A percentile compares a stretch with the other conserved stretches of the same genome.
Evolutionary conservation across 441 rosid genomes (phyloP).

Genomic region (Erysimum pusillum): DNA sequence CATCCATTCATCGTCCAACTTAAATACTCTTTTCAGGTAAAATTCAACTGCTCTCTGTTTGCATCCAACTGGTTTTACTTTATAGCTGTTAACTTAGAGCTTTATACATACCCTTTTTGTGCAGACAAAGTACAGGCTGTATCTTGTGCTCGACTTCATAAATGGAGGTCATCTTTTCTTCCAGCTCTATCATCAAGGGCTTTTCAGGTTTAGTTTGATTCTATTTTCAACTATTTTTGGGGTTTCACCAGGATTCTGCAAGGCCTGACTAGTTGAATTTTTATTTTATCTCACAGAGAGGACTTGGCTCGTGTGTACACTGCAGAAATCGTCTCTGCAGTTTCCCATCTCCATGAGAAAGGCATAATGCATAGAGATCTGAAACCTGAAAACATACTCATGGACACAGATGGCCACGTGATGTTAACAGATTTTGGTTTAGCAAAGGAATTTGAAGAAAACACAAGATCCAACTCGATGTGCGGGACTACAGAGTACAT

Average conservation of each 20-base stretch:
- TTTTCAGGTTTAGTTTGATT: slow-evolving; percentile 69
- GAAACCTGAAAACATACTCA: slow-evolving; percentile 91
- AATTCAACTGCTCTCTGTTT: slow-evolving; percentile 9
- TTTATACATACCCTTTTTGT: not conserved
- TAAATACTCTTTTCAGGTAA: slow-evolving; percentile 89
- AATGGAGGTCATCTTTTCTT: slow-evolving; percentile 98
- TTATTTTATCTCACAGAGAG: slow-evolving; percentile 62
- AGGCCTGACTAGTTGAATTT: slow-evolving; percentile 36
- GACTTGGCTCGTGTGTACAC: slow-evolving; percentile 91
- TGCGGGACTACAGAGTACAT: slow-evolving; percentile 95
- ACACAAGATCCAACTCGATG: slow-evolving; percentile 87
- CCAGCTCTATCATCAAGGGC: slow-evolving; percentile 95
- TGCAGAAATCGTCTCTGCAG: slow-evolving; percentile 94
- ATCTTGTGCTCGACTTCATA: slow-evolving; percentile 89
- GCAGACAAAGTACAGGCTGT: slow-evolving; percentile 92
- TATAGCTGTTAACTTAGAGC: not conserved
- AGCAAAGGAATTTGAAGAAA: slow-evolving; percentile 88
- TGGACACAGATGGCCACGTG: slow-evolving; percentile 94
- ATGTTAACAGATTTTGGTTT: slow-evolving; percentile 92
- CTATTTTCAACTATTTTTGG: not conserved
- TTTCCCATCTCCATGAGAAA: slow-evolving; percentile 89
- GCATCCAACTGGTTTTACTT: slow-evolving; percentile 5
- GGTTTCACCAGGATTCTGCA: slow-evolving; percentile 1
- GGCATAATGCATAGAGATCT: slow-evolving; percentile 99
- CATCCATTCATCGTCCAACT: slow-evolving; percentile 96